Evolutionary conservation across 164 flowering plant genomes (phyloP), one percentile per base, ranked within the genome.

Genomic region (Piper betle): DNA sequence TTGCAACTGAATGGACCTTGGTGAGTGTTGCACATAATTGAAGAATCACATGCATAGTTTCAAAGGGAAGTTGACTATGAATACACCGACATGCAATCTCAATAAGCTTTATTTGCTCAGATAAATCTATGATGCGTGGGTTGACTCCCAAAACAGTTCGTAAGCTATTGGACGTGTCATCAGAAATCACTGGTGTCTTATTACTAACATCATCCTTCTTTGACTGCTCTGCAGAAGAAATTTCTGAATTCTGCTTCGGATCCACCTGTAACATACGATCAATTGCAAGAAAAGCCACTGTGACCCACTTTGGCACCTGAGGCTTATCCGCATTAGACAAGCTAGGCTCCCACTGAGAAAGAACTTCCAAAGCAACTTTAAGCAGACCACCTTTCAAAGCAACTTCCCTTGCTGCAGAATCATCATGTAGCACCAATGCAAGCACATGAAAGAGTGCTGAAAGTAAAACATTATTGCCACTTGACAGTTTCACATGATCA

Each of bases 11-110:
- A 73, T 92, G 94, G 57, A 81, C 76, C 74, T 87, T 92, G 17
- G 98, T 89, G 71, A 92, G 74, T 7, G 84, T 93, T 55, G 98
- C 91, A 79, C 97, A 87, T 63, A 92, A 66, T 58, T 84, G 96
- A 55, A 92, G 74, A 75, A 80, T 80, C 72, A 97, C 98, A 71
- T 89, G 98, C 96, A 89, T 92, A 59, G 82, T 75, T 68, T 79
- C 46, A 8, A 87, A 77, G 8, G 98, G 91, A 37, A 81, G 88
- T 70, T 84, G 87, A 58, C 80, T 83, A 68, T 83, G 89, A 41
- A 89, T 79, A 63, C 84, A 69, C 57, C 71, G 63, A 69, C 97
- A 93, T 68, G 90, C 87, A 74, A 93, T 83, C 90, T 74, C 91
- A 85, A 56, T 83, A 81, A 73, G 87, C 66, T 10, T 85, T 79